phyloP scores from a whole-genome alignment of 345 rosid genomes.

The Citrus australasica region DNA sequence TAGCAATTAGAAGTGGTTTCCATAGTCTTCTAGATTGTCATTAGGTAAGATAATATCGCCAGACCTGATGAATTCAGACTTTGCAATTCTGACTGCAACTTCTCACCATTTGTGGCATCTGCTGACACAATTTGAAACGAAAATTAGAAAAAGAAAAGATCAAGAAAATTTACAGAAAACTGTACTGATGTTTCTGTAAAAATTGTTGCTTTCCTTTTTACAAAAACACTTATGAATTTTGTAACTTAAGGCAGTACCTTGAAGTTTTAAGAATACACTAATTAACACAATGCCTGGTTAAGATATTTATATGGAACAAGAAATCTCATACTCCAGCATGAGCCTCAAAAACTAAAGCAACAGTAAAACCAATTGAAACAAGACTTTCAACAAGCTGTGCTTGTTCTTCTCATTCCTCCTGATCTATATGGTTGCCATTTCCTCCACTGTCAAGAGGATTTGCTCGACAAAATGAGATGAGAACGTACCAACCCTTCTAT shows the following conservation, averaged over 20 bases:
- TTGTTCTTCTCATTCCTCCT: neutral
- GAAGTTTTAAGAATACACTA: neutral
- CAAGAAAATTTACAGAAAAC: neutral
- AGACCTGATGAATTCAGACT: conserved; percentile 71
- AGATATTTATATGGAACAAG: neutral
- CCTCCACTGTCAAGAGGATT: neutral
- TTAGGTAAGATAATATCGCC: neutral
- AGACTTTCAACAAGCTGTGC: neutral
- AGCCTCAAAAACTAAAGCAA: neutral
- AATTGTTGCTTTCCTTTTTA: neutral
- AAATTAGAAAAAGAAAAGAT: neutral
- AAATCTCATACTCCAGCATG: neutral
- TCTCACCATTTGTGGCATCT: conserved; percentile 48
- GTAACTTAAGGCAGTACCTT: neutral
- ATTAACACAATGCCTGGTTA: neutral
- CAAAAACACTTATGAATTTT: neutral
- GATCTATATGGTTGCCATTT: neutral
- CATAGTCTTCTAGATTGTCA: neutral
- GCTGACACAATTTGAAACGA: conserved; percentile 18
- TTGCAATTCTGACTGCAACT: conserved; percentile 67
- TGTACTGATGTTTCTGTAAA: neutral
- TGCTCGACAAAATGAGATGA: neutral
- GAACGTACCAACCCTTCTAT: neutral
- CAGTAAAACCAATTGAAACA: neutral
- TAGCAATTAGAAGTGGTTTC: neutral